Percentiles rank a stretch among this genome's conserved stretches.
Conservation (phyloP, 2,329 filamentous ascomycete species). For the Geosmithia morbida region DNA sequence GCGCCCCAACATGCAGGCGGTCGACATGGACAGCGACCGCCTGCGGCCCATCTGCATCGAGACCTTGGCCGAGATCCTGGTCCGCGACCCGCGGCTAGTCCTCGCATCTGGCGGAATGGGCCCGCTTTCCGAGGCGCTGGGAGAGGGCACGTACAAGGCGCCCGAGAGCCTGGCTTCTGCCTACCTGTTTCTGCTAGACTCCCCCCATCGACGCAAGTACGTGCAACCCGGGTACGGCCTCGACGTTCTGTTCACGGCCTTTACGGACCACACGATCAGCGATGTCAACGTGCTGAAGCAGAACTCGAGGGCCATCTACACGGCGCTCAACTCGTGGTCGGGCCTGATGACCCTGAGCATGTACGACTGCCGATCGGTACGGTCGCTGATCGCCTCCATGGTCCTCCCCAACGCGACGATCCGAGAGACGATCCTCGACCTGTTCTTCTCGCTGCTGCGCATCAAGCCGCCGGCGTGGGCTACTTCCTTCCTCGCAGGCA, state of each 20-base stretch:
- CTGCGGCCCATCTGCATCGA: constrained; percentile 83
- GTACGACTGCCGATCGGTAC: constrained; percentile 73
- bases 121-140: constrained; percentile 79
- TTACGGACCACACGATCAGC: constrained; percentile 66
- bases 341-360: constrained; percentile 79
- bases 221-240: constrained; percentile 82
- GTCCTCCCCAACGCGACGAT: constrained; percentile 40
- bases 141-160: constrained; percentile 82
- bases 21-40: constrained; percentile 68
- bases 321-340: constrained; percentile 84
- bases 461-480: constrained; percentile 93
- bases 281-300: constrained; percentile 56
- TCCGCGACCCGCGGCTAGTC: constrained; percentile 70
- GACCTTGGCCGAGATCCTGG: constrained; percentile 80
- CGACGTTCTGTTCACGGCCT: constrained; percentile 78
- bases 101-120: constrained; percentile 74
- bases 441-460: constrained; percentile 65
- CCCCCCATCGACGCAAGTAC: constrained; percentile 65
- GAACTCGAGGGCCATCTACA: constrained; percentile 84
- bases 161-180: constrained; percentile 77
- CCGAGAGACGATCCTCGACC: constrained; percentile 69
- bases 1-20: constrained; percentile 52
- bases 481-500: constrained; percentile 83
- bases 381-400: constrained; percentile 58
- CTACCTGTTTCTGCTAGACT: constrained; percentile 83